These are phyloP conservation scores for Emiliania huxleyi DNA, from an alignment of 78 protist genomes.

Conservation along the genomic window DNA sequence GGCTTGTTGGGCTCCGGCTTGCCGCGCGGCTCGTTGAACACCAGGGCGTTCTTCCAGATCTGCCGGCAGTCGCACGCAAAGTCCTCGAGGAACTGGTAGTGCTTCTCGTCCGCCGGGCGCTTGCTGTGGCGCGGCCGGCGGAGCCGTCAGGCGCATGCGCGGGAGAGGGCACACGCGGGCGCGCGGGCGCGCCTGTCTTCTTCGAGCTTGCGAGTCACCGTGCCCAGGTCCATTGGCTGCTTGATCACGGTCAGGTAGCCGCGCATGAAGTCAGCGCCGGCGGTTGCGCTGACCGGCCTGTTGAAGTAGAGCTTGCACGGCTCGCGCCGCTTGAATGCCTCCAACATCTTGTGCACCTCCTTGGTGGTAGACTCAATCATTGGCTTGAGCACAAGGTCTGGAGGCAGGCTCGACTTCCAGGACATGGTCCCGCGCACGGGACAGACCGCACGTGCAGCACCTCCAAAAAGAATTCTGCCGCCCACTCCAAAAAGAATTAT, in stretches of 20 bases:
- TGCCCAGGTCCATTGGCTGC: constrained; percentile 65
- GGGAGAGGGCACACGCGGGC: no score
- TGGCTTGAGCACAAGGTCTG: neutral
- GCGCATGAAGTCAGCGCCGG: neutral
- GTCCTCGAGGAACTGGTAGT: neutral
- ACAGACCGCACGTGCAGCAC: no score
- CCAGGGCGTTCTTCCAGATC: constrained; percentile 17
- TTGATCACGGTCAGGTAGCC: constrained; percentile 45
- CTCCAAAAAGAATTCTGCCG: no score
- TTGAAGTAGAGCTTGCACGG: constrained; percentile 1
- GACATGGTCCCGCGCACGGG: neutral
- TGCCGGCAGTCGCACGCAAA: constrained; percentile 12
- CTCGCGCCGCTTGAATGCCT: neutral
- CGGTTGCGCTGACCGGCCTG: constrained; percentile 39
- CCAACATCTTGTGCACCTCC: neutral
- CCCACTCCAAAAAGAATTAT: no score
- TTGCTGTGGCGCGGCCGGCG: neutral
- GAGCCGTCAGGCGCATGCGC: no score
- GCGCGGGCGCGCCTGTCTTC: no score
- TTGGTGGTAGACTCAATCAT: neutral
- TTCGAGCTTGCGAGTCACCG: neutral
- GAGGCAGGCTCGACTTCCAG: neutral
- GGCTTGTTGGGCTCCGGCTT: neutral
- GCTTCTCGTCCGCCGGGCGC: neutral
- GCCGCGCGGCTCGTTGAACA: neutral